Base-by-base conservation (phyloP, 148 eudicot species). In the Fagopyrum homotropicum region DNA sequence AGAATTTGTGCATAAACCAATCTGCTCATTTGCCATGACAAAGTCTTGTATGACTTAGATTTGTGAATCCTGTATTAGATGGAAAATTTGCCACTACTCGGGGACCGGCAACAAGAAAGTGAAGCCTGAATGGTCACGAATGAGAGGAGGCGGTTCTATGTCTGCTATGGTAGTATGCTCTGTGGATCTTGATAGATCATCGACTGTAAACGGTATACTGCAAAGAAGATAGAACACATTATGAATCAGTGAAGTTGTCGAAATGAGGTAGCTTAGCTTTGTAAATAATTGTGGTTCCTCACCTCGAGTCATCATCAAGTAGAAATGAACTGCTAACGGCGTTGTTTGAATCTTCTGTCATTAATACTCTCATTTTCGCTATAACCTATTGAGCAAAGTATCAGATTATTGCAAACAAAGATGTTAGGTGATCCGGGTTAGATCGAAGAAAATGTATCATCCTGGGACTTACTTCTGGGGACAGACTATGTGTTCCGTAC, bases 261-360 rank as follows among this genome's bases (percentile, higher is more conserved):
- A 35, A 9, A 11, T 29, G 11, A 5, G 1, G 6, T 30, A 14
- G 87, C 64, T 88, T 89, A 11, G 92, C 87, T 64, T 85, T 89
- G 81, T 86, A 89, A 43, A 91, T 85, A 78, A 89, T 81, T 92
- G 88, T 2, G 94, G 2, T 45, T 49, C 52, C 45, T 56, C 72
- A 90, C 97, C 97, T 92, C 66, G 97, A 92, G 80, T 92, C 97
- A 74, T 92, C 97, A 77, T 92, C 97, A 72, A 92, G 86, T 72
- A 92, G 82, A 77, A 92, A 92, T 70, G 97, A 88, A 71, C 90
- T 90, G 81, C 91, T 89, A 77, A 89, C 87, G 6, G 94, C 90
- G 59, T 86, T 90, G 83, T 87, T 92, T 45, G 95, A 90, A 77
- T 90, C 92, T 81, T 92, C 95, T 1, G 95, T 90, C 95, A 92